A percentile compares a stretch with the other conserved stretches of the same genome.
These are phyloP conservation scores for Bromus sterilis DNA, from an alignment of 176 grass and related monocot genomes.

Conservation along the genomic window DNA sequence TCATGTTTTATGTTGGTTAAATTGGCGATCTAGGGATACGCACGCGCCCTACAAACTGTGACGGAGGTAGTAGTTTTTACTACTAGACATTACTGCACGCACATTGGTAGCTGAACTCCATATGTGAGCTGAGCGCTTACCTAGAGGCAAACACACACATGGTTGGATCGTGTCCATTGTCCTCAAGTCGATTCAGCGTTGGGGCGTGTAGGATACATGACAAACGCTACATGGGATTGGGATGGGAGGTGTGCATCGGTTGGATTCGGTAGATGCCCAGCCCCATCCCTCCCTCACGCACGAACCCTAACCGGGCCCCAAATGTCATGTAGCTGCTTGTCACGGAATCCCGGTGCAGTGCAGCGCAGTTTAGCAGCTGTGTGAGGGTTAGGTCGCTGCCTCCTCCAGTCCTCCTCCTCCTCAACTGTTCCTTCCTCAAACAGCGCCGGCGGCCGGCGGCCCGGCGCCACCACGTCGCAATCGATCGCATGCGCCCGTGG, in stretches of 20 bases:
- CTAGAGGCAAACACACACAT: not conserved
- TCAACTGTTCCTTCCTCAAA: conserved; percentile 19
- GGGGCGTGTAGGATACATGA: conserved; percentile 19
- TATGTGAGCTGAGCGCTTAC: too few relatives aligned
- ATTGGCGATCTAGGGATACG: too few relatives aligned
- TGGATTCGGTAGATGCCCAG: conserved; percentile 13
- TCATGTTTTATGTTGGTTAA: too few relatives aligned
- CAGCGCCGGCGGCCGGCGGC: too few relatives aligned
- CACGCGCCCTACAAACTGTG: too few relatives aligned
- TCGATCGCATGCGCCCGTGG: conserved; percentile 6
- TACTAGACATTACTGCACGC: too few relatives aligned
- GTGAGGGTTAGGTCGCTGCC: conserved; percentile 18
- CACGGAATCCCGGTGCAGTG: conserved; percentile 28
- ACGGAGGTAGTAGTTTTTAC: too few relatives aligned
- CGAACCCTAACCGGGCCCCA: not conserved
- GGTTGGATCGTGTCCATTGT: conserved; percentile 4
- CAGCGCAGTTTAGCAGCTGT: too few relatives aligned
- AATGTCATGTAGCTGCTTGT: conserved; percentile 36
- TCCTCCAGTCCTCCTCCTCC: not conserved
- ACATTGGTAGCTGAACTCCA: too few relatives aligned
- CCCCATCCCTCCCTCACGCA: not conserved
- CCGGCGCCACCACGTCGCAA: not conserved
- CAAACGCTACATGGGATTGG: conserved; percentile 28
- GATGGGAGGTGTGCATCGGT: not conserved
- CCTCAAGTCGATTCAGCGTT: not conserved